Percentiles rank a stretch among this genome's conserved stretches.
Evolutionary conservation across 179 eudicot species (phyloP).

Genomic region (Spergularia azorica): DNA sequence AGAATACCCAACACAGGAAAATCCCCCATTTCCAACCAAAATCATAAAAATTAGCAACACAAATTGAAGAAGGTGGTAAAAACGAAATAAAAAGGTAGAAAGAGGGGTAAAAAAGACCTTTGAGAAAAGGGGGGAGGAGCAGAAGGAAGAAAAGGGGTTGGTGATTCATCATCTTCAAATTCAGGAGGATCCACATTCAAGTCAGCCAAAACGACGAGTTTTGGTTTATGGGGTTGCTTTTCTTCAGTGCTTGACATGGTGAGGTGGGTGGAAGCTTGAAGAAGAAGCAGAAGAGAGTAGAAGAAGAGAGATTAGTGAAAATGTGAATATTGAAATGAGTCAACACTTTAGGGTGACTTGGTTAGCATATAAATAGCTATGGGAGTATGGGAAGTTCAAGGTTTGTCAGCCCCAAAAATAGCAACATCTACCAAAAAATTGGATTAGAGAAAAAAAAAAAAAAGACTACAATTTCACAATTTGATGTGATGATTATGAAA

Average conservation of each 20-base stretch:
- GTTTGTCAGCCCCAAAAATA: neutral
- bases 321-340: neutral
- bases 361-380: neutral
- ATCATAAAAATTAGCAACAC: neutral
- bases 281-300: neutral
- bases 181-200: conserved; percentile 85
- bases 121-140: conserved; percentile 17
- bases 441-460: neutral
- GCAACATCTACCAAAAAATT: too few relatives aligned
- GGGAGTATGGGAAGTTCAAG: neutral
- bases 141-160: conserved; percentile 19
- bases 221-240: conserved; percentile 34
- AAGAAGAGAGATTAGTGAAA: neutral
- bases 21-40: neutral
- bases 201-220: conserved; percentile 70
- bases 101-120: conserved; percentile 18
- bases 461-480: too few relatives aligned
- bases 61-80: neutral
- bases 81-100: neutral
- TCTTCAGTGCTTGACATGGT: conserved; percentile 24
- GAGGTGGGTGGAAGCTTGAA: neutral
- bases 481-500: neutral
- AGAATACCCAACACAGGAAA: neutral
- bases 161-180: conserved; percentile 42
- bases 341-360: neutral